Evolutionary conservation across 768 basidiomycete genomes (phyloP).

Genomic region (Lactarius sanguifluus): DNA sequence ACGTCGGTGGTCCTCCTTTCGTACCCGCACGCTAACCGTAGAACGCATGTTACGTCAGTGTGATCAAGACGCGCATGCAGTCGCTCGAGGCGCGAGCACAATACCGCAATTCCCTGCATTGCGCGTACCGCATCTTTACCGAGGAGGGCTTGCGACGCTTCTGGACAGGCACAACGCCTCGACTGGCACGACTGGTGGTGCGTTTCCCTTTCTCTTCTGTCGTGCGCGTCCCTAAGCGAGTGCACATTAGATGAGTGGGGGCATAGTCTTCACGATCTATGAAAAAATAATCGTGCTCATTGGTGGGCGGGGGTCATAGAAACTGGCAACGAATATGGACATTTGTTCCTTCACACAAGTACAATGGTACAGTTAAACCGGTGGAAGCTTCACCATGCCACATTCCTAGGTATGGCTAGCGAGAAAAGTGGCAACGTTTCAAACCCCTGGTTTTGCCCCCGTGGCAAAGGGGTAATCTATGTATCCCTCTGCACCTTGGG

Average conservation of each 20-base stretch:
- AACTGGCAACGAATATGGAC: not conserved
- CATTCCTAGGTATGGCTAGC: not conserved
- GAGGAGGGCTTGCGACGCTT: slow-evolving; percentile 92
- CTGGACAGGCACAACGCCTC: slow-evolving; percentile 96
- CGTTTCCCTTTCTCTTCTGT: slow-evolving; percentile 35
- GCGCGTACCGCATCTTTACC: slow-evolving; percentile 89
- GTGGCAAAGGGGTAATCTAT: slow-evolving; percentile 29
- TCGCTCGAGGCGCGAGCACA: slow-evolving; percentile 76
- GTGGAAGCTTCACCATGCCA: not conserved
- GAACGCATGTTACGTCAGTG: slow-evolving; percentile 46
- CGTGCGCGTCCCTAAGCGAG: not conserved
- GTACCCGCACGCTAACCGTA: slow-evolving; percentile 2
- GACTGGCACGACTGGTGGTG: slow-evolving; percentile 81
- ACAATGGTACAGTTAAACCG: not conserved
- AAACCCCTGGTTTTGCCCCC: not conserved
- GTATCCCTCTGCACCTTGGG: slow-evolving; percentile 21
- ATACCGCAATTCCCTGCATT: slow-evolving; percentile 94
- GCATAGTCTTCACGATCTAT: slow-evolving; percentile 91
- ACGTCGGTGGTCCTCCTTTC: slow-evolving; percentile 27
- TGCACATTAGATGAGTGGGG: slow-evolving; percentile 76
- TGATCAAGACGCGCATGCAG: slow-evolving; percentile 99
- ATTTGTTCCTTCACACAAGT: not conserved
- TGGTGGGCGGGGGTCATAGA: slow-evolving; percentile 36
- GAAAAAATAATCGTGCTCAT: slow-evolving; percentile 72
- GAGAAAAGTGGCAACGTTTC: not conserved